Base-by-base conservation (phyloP, 2,329 filamentous ascomycete genomes). In the Elsinoe australis region DNA sequence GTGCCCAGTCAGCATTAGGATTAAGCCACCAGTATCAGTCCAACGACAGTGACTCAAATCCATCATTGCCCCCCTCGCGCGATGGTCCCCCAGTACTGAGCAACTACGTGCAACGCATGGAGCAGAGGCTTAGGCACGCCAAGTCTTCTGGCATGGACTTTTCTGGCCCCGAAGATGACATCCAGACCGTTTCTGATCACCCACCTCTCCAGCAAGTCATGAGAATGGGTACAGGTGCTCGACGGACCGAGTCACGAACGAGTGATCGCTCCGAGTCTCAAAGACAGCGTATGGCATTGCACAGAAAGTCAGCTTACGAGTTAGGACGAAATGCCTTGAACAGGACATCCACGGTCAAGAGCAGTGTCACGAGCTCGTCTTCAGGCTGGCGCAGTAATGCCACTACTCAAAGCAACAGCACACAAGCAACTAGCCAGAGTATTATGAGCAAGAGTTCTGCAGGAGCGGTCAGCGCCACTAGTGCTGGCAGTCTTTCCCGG, bases 371-470 rank as follows among this genome's bases (percentile, higher is more conserved):
- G 1, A 87, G 80, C 55, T 83, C 83, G 5, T 65, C 63, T 5
- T 62, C 61, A 5, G 61, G 60, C 4, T 63, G 80, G 44, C 80
- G 82, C 54, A 89, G 83, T 56, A 49, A 51, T 42, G 47, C 49
- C 19, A 53, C 51, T 18, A 24, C 32, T 2, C 33, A 22, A 9
- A 48, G 79, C 54, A 78, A 75, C 32, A 86, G 82, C 54, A 89
- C 85, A 1, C 80, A 85, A 56, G 81, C 80, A 62, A 95, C 87
- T 12, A 81, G 83, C 56, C 80, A 83, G 57, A 96, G 87, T 59
- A 66, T 98, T 34, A 95, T 95, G 90, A 96, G 90, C 63, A 92
- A 90, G 2, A 76, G 79, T 46, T 96, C 92, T 47, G 92, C 92
- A 0, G 82, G 89, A 44, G 90, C 78, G 9, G 87, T 95, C 66